phyloP scores from a whole-genome alignment of 2,329 filamentous ascomycete genomes.

The Waltergamsia citrina region DNA sequence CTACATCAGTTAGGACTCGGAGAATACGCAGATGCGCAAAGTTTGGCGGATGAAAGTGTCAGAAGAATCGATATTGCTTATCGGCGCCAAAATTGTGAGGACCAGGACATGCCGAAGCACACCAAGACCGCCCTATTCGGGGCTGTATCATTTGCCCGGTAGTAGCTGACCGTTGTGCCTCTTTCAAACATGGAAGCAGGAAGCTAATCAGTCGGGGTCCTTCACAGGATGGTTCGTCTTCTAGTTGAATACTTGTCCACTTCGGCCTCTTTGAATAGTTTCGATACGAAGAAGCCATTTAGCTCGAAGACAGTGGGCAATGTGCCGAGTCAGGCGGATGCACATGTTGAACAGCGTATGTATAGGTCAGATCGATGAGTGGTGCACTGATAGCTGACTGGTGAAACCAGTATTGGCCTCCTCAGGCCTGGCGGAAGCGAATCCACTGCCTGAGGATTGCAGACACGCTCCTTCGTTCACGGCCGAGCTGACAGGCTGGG shows the following conservation, averaged over 20 bases:
- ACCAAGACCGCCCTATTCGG: neutral
- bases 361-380: too few species aligned
- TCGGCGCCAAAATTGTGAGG: neutral
- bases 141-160: slow-evolving; percentile 1
- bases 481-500: slow-evolving; percentile 3
- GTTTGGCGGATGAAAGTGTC: slow-evolving; percentile 1
- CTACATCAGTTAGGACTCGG: slow-evolving; percentile 1
- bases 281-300: too few species aligned
- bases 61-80: neutral
- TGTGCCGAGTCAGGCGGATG: neutral
- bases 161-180: neutral
- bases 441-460: neutral
- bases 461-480: neutral
- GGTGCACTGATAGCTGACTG: too few species aligned
- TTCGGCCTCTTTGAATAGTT: too few species aligned
- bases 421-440: neutral
- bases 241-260: neutral
- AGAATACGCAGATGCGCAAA: neutral
- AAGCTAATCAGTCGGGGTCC: neutral
- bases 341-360: slow-evolving; percentile 2
- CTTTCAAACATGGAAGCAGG: neutral
- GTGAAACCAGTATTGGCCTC: neutral
- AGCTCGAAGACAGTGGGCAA: neutral
- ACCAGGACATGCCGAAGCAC: neutral
- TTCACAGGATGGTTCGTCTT: slow-evolving; percentile 1